Conservation (phyloP, 1,139 yeast species). For the Yamadazyma dushanensis region DNA sequence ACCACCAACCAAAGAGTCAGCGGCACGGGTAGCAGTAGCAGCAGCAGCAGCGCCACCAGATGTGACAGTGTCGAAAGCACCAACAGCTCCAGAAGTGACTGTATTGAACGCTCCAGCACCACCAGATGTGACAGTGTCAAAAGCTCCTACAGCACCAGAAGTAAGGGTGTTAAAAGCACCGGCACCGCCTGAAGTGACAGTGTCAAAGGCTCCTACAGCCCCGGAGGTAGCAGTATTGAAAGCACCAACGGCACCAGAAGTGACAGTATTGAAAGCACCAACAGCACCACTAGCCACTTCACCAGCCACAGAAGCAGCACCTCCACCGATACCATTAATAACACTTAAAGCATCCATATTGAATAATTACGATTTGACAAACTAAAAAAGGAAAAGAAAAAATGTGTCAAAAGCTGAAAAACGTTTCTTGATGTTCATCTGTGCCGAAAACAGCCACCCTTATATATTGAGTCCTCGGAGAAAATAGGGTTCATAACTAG, state of each 20-base stretch:
- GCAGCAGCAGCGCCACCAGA: conserved; percentile 13
- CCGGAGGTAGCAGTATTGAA: conserved; percentile 7
- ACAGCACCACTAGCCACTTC: conserved; percentile 9
- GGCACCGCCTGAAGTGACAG: conserved; percentile 15
- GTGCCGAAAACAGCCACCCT: too few relatives aligned
- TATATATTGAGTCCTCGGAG: too few relatives aligned
- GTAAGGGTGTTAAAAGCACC: conserved; percentile 7
- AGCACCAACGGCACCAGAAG: conserved; percentile 8
- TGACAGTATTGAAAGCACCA: conserved; percentile 5
- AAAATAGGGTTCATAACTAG: too few relatives aligned
- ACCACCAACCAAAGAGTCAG: conserved; percentile 20
- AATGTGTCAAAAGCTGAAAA: too few relatives aligned
- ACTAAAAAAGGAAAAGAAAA: too few relatives aligned
- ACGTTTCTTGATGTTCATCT: too few relatives aligned
- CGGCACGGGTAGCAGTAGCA: conserved; percentile 12
- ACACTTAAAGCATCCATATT: too few relatives aligned
- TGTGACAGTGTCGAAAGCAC: conserved; percentile 9
- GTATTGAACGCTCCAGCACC: conserved; percentile 5
- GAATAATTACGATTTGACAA: too few relatives aligned
- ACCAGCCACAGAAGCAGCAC: too few relatives aligned
- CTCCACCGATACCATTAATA: too few relatives aligned
- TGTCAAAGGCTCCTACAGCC: conserved; percentile 7
- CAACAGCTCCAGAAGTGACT: conserved; percentile 9
- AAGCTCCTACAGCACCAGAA: conserved; percentile 6
- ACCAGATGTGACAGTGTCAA: conserved; percentile 7